A percentile compares a stretch with the other conserved stretches of the same genome.
These are phyloP conservation scores for Apiotrichum akiyoshidainum DNA, from an alignment of 1,284 basidiomycete genomes.

Conservation along the genomic window DNA sequence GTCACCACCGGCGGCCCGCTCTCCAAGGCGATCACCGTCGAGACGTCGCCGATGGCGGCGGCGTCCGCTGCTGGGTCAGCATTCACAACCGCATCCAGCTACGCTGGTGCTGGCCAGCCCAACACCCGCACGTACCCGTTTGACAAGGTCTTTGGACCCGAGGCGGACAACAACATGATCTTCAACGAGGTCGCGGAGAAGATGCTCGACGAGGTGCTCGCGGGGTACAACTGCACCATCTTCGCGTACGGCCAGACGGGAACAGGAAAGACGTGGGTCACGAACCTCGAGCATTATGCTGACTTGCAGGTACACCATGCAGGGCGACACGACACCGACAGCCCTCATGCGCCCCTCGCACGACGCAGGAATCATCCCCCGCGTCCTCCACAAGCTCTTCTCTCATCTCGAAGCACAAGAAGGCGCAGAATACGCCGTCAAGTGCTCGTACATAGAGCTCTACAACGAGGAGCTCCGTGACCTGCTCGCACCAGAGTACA, in stretches of 20 bases:
- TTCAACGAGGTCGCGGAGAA: conserved; percentile 91
- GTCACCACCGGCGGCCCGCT: conserved; percentile 70
- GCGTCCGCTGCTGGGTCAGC: conserved; percentile 28
- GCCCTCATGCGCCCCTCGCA: conserved; percentile 76
- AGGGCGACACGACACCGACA: conserved; percentile 78
- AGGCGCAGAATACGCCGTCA: conserved; percentile 80
- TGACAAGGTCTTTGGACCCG: conserved; percentile 91
- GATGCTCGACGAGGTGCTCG: conserved; percentile 87
- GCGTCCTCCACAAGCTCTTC: conserved; percentile 88
- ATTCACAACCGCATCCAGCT: conserved; percentile 57
- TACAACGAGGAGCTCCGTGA: conserved; percentile 99
- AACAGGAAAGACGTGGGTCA: conserved; percentile 90
- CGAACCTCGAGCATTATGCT: background rate
- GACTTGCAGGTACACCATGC: conserved; percentile 78
- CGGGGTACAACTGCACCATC: conserved; percentile 96
- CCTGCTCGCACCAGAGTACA: conserved; percentile 72
- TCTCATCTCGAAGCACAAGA: conserved; percentile 73
- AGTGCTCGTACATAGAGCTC: conserved; percentile 92
- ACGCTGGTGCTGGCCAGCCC: conserved; percentile 31
- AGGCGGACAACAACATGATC: conserved; percentile 92
- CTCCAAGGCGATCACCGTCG: conserved; percentile 71
- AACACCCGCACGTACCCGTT: conserved; percentile 81
- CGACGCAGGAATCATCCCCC: conserved; percentile 96
- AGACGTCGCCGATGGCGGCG: conserved; percentile 54
- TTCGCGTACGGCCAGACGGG: conserved; percentile 99